Evolutionary conservation across 2,329 filamentous ascomycete genomes (phyloP).

Genomic region (Trematosphaeria pertusa): DNA sequence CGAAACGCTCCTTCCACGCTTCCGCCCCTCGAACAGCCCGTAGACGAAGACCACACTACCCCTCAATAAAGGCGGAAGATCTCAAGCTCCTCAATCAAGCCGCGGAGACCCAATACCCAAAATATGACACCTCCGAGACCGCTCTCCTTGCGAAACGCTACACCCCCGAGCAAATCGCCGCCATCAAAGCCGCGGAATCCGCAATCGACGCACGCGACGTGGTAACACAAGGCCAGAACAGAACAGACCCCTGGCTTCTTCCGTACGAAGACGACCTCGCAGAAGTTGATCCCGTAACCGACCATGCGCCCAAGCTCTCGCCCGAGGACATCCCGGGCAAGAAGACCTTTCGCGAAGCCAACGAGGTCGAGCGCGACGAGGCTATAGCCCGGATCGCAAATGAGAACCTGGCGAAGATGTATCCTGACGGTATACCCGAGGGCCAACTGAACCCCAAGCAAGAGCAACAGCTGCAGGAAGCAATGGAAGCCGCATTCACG

Average conservation of each 20-base stretch:
- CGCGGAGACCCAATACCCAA: conserved; percentile 56
- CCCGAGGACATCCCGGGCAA: conserved; percentile 29
- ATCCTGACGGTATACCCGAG: conserved; percentile 44
- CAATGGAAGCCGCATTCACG: conserved; percentile 40
- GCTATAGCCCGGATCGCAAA: conserved; percentile 40
- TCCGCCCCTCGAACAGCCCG: conserved; percentile 46
- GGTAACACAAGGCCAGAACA: conserved; percentile 72
- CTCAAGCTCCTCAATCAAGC: conserved; percentile 42
- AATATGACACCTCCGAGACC: conserved; percentile 64
- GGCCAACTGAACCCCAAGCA: conserved; percentile 26
- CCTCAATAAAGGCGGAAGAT: conserved; percentile 54
- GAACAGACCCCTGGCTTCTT: conserved; percentile 74
- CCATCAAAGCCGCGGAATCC: conserved; percentile 80
- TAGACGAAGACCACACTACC: conserved; percentile 48
- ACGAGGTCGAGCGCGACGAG: conserved; percentile 39
- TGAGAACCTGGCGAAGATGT: conserved; percentile 46
- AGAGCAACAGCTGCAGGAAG: conserved; percentile 28
- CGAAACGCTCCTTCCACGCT: conserved; percentile 52
- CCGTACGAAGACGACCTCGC: conserved; percentile 79
- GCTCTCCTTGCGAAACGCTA: conserved; percentile 69
- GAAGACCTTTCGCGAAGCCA: conserved; percentile 35
- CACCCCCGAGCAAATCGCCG: conserved; percentile 79
- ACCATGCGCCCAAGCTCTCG: conserved; percentile 58
- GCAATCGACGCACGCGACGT: conserved; percentile 78
- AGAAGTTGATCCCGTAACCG: conserved; percentile 76